These are phyloP conservation scores for Candida ulmi DNA, from an alignment of 805 yeast species.

Conservation along the genomic window DNA sequence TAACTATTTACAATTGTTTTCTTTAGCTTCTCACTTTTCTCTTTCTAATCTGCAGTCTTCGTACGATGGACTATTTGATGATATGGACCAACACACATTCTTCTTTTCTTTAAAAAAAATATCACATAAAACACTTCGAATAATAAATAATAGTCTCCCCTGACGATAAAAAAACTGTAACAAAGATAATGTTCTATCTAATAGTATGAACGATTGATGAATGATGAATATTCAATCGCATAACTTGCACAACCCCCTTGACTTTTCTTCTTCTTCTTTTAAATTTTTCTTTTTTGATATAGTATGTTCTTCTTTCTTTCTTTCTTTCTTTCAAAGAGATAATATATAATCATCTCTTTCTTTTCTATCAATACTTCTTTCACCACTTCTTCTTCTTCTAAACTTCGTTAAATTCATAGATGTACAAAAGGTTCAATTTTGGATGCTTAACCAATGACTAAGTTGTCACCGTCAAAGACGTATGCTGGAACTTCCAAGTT, in stretches of 20 bases:
- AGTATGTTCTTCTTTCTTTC: background rate
- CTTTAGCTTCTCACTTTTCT: background rate
- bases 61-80: background rate
- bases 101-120: background rate
- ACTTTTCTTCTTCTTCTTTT: background rate
- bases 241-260: background rate
- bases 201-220: background rate
- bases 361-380: too few relatives aligned
- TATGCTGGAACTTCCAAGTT: constrained; percentile 95
- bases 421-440: background rate
- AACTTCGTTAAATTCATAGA: constrained; percentile 1
- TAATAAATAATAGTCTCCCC: background rate
- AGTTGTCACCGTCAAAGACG: constrained; percentile 77
- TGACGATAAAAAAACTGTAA: background rate
- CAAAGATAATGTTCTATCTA: background rate
- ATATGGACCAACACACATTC: background rate
- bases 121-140: background rate
- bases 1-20: background rate
- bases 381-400: too few relatives aligned
- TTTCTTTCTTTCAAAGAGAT: background rate
- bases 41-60: background rate
- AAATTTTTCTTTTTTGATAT: too few relatives aligned
- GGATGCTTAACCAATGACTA: constrained; percentile 67
- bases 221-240: too few relatives aligned
- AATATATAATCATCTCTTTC: too few relatives aligned